Conservation (phyloP, 2,329 filamentous ascomycete species). For the Alternaria sp. region DNA sequence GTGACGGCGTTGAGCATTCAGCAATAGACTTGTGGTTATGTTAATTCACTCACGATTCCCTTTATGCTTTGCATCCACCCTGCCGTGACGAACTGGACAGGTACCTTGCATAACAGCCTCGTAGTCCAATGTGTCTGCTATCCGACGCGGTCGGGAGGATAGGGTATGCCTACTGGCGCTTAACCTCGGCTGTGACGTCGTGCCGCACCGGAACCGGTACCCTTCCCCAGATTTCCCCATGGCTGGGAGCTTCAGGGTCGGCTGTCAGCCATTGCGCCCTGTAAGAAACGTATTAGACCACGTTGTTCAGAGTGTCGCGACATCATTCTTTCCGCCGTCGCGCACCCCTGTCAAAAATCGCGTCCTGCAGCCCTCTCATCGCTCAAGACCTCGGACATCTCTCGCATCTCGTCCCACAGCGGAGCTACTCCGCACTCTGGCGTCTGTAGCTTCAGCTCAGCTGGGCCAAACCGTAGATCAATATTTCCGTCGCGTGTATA, state of each 20-base stretch:
- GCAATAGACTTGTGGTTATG: constrained; percentile 16
- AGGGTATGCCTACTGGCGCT: constrained; percentile 19
- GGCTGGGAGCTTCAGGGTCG: not conserved
- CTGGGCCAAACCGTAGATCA: constrained; percentile 8
- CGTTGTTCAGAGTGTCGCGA: not conserved
- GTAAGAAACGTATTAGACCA: not conserved
- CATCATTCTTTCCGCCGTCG: not conserved
- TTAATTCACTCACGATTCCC: constrained; percentile 31
- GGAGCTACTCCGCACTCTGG: constrained; percentile 25
- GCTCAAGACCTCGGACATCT: not conserved
- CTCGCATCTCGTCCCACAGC: constrained; percentile 5
- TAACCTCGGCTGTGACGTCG: constrained; percentile 40
- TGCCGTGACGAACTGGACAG: not conserved
- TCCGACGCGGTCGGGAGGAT: constrained; percentile 12
- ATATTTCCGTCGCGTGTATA: constrained; percentile 4
- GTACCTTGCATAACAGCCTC: not conserved
- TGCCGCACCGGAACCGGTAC: constrained; percentile 16
- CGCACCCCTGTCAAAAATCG: not conserved
- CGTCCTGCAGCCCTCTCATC: not conserved
- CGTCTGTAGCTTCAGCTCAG: constrained; percentile 15
- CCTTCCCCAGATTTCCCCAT: constrained; percentile 28
- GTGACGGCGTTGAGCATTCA: constrained; percentile 41
- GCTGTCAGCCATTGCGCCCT: not conserved
- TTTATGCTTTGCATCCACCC: not conserved
- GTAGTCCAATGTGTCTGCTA: not conserved